Evolutionary conservation across 2,329 filamentous ascomycete genomes (phyloP), one percentile per base, ranked within the genome.

Genomic region (Plectosphaerella cucumerina): DNA sequence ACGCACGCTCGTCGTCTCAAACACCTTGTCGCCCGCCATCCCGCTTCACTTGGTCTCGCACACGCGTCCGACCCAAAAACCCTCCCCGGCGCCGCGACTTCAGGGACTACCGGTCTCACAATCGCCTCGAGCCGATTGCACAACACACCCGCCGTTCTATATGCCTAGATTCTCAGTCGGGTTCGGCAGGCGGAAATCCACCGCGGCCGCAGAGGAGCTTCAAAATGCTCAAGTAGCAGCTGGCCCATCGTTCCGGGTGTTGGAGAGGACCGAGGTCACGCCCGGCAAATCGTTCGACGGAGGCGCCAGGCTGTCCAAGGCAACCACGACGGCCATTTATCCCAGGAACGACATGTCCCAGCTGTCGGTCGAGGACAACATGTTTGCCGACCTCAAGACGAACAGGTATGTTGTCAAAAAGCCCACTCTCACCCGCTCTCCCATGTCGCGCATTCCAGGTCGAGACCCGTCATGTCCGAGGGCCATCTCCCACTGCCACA

Each of bases 111-210:
- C 44, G 44, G 22, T 51, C 44, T 52, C 51, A 44, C 54, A 56
- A 49, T 39, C n/a, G 8, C 14, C 5, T 6, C 18, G 6, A 18
- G 21, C 35, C 26, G 48, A 55, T 31, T 42, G 31, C 46, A 42
- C 59, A 49, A 56, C 54, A 54, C 48, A 57, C 62, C n/a, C n/a
- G 55, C 59, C 62, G 54, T 64, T 69, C 71, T 75, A 75, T 67
- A 84, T 84, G 81, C 78, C 78, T 80, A 81, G 77, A 70, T 84
- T 84, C 67, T 77, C 78, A 55, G 77, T 78, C 63, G 70, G 75
- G 56, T 84, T 84, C 56, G 74, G 70, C 62, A 73, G 77, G 77
- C 80, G 81, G 74, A 83, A 78, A 71, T 81, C 79, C 56, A 75
- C 76, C 73, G 77, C 73, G 56, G 70, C 69, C 70, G 73, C 75